Percentiles rank a stretch among this genome's conserved stretches.
These are phyloP conservation scores for Magnusiomyces clavatus DNA, from an alignment of 1,139 yeast species.

Conservation along the genomic window DNA sequence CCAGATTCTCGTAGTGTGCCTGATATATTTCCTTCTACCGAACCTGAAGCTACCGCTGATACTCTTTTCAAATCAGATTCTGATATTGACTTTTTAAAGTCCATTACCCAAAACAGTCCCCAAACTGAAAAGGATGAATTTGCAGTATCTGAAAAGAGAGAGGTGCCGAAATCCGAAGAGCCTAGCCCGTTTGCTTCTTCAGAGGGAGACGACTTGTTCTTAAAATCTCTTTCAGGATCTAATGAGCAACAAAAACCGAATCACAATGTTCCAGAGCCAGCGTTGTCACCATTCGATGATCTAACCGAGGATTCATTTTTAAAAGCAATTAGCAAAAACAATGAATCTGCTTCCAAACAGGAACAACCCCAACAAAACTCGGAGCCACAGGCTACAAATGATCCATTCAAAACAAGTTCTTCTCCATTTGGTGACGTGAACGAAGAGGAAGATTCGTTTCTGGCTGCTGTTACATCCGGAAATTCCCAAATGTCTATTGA, in stretches of 20 bases:
- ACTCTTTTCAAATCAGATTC: neutral
- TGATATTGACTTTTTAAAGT: neutral
- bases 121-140: neutral
- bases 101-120: neutral
- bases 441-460: neutral
- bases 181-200: neutral
- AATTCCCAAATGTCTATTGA: too few species aligned
- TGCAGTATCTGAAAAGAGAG: neutral
- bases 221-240: neutral
- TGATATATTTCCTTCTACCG: neutral
- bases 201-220: neutral
- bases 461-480: neutral
- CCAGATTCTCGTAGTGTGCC: neutral
- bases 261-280: neutral
- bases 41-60: neutral
- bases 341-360: neutral
- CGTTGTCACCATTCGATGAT: neutral
- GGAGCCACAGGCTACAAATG: neutral
- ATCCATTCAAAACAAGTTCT: neutral
- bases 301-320: constrained; percentile 1
- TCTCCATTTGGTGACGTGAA: constrained; percentile 1
- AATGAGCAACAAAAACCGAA: neutral
- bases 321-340: neutral
- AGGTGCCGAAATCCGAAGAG: neutral
- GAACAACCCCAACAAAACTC: neutral